These are phyloP conservation scores for Termitomyces sp. DNA, from an alignment of 768 basidiomycete genomes.

Conservation along the genomic window DNA sequence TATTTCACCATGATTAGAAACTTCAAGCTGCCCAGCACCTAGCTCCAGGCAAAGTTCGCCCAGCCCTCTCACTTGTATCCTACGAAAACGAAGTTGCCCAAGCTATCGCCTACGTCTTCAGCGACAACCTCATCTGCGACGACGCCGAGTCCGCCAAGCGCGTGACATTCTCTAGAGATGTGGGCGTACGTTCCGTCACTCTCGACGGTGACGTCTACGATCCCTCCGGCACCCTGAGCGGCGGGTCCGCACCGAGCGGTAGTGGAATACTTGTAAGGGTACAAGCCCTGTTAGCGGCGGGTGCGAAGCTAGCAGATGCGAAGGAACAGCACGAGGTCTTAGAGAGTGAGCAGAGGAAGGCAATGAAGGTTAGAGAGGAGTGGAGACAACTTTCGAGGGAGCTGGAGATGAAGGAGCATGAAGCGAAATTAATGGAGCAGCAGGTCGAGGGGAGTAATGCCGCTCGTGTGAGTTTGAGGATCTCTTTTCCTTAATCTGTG, in stretches of 20 bases:
- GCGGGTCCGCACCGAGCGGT: slow-evolving; percentile 80
- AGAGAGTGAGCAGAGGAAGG: slow-evolving; percentile 51
- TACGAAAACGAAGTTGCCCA: slow-evolving; percentile 78
- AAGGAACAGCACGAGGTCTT: slow-evolving; percentile 43
- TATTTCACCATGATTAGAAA: slow-evolving; percentile 58
- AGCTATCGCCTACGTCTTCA: slow-evolving; percentile 93
- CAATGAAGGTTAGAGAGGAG: slow-evolving; percentile 48
- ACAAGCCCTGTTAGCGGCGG: slow-evolving; percentile 74
- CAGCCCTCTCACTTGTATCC: slow-evolving; percentile 86
- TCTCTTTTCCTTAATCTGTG: not conserved
- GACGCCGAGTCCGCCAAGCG: slow-evolving; percentile 83
- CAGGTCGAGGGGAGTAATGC: slow-evolving; percentile 90
- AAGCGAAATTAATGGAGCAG: slow-evolving; percentile 75
- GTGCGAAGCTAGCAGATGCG: slow-evolving; percentile 52
- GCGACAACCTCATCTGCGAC: slow-evolving; percentile 87
- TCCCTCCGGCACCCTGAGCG: slow-evolving; percentile 89
- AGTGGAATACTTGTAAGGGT: slow-evolving; percentile 77
- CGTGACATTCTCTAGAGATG: slow-evolving; percentile 75
- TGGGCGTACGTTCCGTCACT: slow-evolving; percentile 82
- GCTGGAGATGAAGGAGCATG: slow-evolving; percentile 88
- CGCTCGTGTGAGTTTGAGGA: slow-evolving; percentile 56
- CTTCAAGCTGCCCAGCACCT: slow-evolving; percentile 65
- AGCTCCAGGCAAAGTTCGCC: slow-evolving; percentile 76
- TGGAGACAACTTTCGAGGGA: slow-evolving; percentile 65
- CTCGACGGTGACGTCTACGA: slow-evolving; percentile 96